Base-by-base conservation (phyloP, 768 basidiomycete species). In the Tricholoma furcatifolium region DNA sequence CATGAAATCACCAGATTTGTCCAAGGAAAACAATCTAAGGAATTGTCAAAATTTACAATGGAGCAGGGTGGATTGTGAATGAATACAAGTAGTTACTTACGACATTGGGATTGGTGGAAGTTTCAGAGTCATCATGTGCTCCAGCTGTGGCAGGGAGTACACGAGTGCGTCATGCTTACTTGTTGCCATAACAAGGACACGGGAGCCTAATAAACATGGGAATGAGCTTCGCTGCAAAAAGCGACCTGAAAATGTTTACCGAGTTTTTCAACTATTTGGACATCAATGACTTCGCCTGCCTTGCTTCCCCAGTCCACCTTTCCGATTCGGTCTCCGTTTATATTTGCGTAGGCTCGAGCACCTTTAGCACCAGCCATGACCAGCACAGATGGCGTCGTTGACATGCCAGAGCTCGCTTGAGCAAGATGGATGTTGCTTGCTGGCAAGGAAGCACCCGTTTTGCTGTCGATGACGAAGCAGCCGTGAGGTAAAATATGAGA, bases 141-240 rank as follows among this genome's bases (percentile, higher is more conserved):
- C 83, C 34, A 89, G 73, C 59, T 74, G 69, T 23, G 87, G 87
- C 24, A 89, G 69, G 2, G 87, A 83, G 67, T 86, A 87, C 4
- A 81, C 70, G 6, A 82, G 67, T 2, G 66, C 75, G 32, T 79
- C 72, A 11, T 74, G 69, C 46, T 63, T 69, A 57, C 80, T 79
- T 0, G 81, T 84, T 56, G 83, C 75, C 20, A 80, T 78, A 17
- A 83, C 77, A 23, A 88, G 68, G 2, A 78, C 82, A 59, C 72
- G 78, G 43, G 77, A 77, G 32, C 76, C 78, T 81, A 36, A 27
- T 27, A 27, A 27, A 7, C 12, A 34, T 38, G 50, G 15, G 42
- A 17, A 43, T 55, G 12, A 53, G 41, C 58, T 34, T 8, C 41
- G n/a, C 20, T 21, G 9, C 18, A 47, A 20, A 27, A 12, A 42